Evolutionary conservation across 1,139 yeast genomes (phyloP).

Genomic region (Neolecta irregularis): DNA sequence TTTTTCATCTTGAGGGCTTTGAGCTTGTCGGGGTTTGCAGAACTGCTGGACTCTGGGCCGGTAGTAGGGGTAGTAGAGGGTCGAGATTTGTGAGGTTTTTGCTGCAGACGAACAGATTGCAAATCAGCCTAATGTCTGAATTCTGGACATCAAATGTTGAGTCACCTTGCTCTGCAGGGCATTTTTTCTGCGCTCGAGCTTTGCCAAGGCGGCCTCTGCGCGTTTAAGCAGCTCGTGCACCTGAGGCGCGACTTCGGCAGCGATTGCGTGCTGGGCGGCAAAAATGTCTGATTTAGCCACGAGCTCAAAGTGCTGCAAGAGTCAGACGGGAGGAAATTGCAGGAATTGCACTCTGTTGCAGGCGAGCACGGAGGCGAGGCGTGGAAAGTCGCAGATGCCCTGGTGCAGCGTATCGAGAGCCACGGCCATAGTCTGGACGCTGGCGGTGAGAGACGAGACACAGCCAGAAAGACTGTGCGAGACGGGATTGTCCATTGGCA

Average conservation of each 20-base stretch:
- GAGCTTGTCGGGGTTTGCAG: slow-evolving; percentile 8
- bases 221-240: slow-evolving; percentile 8
- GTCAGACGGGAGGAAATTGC: background rate
- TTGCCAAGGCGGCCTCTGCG: slow-evolving; percentile 8
- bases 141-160: too few species aligned
- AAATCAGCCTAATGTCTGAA: too few species aligned
- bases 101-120: slow-evolving; percentile 11
- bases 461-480: background rate
- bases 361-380: slow-evolving; percentile 6
- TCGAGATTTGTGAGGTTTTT: slow-evolving; percentile 5
- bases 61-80: background rate
- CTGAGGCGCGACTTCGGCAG: slow-evolving; percentile 10
- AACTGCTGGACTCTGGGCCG: slow-evolving; percentile 1
- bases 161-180: slow-evolving; percentile 5
- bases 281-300: slow-evolving; percentile 8
- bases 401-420: slow-evolving; percentile 6
- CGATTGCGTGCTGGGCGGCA: slow-evolving; percentile 8
- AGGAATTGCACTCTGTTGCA: background rate
- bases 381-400: slow-evolving; percentile 13
- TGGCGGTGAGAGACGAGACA: slow-evolving; percentile 1
- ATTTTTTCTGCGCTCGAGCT: slow-evolving; percentile 9
- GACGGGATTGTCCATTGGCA: background rate
- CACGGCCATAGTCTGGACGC: slow-evolving; percentile 1
- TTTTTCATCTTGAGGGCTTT: slow-evolving; percentile 4
- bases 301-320: slow-evolving; percentile 11